Conservation (phyloP, 495 filamentous ascomycete species). For the Geoglossum glabrum region DNA sequence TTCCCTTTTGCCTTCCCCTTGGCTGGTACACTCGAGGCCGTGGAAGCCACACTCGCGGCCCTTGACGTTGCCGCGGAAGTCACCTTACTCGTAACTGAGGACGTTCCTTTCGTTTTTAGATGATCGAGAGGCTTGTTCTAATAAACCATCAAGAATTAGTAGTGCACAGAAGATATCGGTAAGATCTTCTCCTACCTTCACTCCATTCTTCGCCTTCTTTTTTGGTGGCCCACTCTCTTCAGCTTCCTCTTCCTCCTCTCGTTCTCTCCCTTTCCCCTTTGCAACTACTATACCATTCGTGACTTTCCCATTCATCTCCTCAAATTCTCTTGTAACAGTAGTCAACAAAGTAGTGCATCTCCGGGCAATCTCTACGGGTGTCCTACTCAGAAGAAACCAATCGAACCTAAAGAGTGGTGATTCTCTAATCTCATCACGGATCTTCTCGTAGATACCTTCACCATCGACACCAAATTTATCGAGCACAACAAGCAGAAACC, state of each 20-base stretch:
- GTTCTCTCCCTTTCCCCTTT: constrained; percentile 52
- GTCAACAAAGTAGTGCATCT: constrained; percentile 87
- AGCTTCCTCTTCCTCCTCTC: constrained; percentile 50
- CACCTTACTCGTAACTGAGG: background rate
- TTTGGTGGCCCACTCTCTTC: constrained; percentile 56
- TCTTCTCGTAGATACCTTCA: constrained; percentile 65
- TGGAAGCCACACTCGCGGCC: constrained; percentile 2
- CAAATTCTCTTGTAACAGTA: constrained; percentile 85
- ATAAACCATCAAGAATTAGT: background rate
- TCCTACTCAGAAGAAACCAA: constrained; percentile 95
- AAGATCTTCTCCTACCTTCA: constrained; percentile 29
- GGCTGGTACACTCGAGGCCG: background rate
- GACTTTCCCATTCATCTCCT: constrained; percentile 34
- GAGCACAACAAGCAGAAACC: constrained; percentile 84
- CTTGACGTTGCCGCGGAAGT: constrained; percentile 1
- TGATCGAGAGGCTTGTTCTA: constrained; percentile 6
- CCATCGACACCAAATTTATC: constrained; percentile 78
- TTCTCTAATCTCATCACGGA: constrained; percentile 83
- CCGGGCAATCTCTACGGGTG: constrained; percentile 76
- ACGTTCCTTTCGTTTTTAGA: background rate
- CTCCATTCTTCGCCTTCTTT: constrained; percentile 80
- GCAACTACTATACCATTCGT: constrained; percentile 29
- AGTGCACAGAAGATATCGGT: background rate
- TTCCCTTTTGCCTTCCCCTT: constrained; percentile 5
- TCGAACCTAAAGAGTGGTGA: constrained; percentile 93